Conservation (phyloP, 192 early-diverging fungal genomes). For the Ramicandelaber brevisporus region DNA sequence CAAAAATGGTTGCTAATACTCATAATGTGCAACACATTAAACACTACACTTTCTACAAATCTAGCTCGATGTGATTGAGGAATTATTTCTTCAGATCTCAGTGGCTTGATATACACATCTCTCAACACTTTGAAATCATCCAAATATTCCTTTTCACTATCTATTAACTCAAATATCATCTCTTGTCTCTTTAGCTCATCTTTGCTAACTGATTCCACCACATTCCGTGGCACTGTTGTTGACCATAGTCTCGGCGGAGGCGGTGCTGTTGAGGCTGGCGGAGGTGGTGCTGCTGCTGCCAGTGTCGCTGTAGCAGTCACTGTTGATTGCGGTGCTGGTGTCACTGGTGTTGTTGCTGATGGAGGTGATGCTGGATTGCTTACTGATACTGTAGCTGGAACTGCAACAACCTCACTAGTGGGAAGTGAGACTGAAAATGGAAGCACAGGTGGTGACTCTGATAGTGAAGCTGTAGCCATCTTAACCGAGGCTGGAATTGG, state of each 20-base stretch:
- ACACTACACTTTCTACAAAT: conserved; percentile 61
- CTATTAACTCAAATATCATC: conserved; percentile 74
- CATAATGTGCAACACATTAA: conserved; percentile 39
- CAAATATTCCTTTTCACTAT: conserved; percentile 80
- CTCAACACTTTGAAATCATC: conserved; percentile 57
- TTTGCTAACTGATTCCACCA: conserved; percentile 38
- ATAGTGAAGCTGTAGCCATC: too few species aligned
- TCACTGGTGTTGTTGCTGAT: background rate
- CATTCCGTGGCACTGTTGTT: conserved; percentile 44
- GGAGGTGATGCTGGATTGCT: background rate
- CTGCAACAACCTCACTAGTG: too few species aligned
- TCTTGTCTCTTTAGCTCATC: conserved; percentile 77
- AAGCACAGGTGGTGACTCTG: too few species aligned
- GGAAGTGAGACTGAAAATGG: too few species aligned
- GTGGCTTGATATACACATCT: conserved; percentile 42
- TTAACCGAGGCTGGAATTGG: too few species aligned
- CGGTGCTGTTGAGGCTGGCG: conserved; percentile 18
- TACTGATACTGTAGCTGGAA: too few species aligned
- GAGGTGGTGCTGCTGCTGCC: conserved; percentile 16
- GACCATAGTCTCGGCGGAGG: conserved; percentile 42
- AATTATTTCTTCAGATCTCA: conserved; percentile 37
- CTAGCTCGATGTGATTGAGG: conserved; percentile 23
- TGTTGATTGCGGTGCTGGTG: background rate
- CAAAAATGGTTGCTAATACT: conserved; percentile 31
- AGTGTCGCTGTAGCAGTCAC: background rate